Evolutionary conservation across 2,329 filamentous ascomycete genomes (phyloP), one percentile per base, ranked within the genome.

Genomic region (Stenocarpella maydis): DNA sequence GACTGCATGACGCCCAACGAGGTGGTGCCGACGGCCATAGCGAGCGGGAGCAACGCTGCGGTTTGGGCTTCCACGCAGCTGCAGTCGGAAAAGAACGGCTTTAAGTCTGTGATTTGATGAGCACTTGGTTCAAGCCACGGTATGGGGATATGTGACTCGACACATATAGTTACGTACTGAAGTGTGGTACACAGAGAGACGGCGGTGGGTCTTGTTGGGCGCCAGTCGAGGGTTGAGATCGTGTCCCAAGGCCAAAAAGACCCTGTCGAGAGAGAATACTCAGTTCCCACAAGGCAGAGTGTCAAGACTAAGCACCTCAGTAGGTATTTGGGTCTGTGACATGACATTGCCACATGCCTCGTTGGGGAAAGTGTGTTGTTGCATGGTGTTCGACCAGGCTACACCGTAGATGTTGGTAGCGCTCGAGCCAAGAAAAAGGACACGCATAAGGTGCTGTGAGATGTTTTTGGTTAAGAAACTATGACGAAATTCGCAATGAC

Each of bases 1-100:
- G 69, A 70, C 31, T 70, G 65, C n/a, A 67, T 67, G 43, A 67
- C 65, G 15, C 65, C 65, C 10, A 60, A 67, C 43, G 60, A 49
- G 65, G 65, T 67, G 41, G 53, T 67, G 21, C 65, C 65, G 41
- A 55, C 39, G 19, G 65, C 65, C 43, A 67, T 67, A 8, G 28
- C 65, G 14, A 58, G 53, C 9, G 65, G 65, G 6, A 49, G 65
- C 50, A 67, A 60, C n/a, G 65, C 53, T 17, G 65, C 53, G n/a
- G 65, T 67, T 14, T 43, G 65, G 28, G 65, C 24, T 6, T 60
- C 65, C 19, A 67, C 65, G 7, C 65, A 67, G 41, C 43, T 67
- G n/a, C 65, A 67, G 65, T 55, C 65, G 1, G 65, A 67, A 53
- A 49, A 58, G 28, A 45, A 60, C 41, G 65, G 65, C 2, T 60